Conservation (phyloP, 345 rosid species). For the Luvunga scandens region DNA sequence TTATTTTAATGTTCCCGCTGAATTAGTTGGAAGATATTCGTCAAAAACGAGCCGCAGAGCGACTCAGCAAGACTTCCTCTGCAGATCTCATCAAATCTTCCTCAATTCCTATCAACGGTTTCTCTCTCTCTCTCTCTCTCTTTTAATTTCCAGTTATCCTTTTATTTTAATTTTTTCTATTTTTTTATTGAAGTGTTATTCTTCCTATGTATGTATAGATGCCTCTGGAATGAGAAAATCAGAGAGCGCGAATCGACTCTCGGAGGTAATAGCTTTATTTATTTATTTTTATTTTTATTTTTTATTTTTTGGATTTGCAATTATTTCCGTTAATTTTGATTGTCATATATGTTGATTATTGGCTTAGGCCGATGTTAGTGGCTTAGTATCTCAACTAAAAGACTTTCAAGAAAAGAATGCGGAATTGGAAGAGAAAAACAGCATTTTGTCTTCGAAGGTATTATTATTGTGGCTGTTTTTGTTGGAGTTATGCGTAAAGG, state of each 20-base stretch:
- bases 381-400: slow-evolving; percentile 80
- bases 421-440: slow-evolving; percentile 71
- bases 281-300: too few species aligned
- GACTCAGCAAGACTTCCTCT: slow-evolving; percentile 68
- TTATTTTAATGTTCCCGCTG: not conserved
- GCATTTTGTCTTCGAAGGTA: slow-evolving; percentile 50
- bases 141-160: not conserved
- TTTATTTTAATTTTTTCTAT: not conserved
- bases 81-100: slow-evolving; percentile 68
- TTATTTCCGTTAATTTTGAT: not conserved
- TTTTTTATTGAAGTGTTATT: not conserved
- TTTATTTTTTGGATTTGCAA: not conserved
- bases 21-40: slow-evolving; percentile 89
- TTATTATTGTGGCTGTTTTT: not conserved
- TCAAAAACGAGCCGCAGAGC: slow-evolving; percentile 89
- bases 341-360: slow-evolving; percentile 8
- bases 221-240: slow-evolving; percentile 62
- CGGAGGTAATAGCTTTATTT: slow-evolving; percentile 47
- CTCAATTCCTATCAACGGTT: slow-evolving; percentile 50
- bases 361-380: slow-evolving; percentile 79
- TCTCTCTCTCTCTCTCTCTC: slow-evolving; percentile 4
- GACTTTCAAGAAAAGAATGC: slow-evolving; percentile 67
- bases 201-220: slow-evolving; percentile 37
- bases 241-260: slow-evolving; percentile 73
- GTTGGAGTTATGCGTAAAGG: not conserved